Evolutionary conservation across 1,139 yeast species (phyloP), one percentile per base, ranked within the genome.

Genomic region (Magnusiomyces paraingens): DNA sequence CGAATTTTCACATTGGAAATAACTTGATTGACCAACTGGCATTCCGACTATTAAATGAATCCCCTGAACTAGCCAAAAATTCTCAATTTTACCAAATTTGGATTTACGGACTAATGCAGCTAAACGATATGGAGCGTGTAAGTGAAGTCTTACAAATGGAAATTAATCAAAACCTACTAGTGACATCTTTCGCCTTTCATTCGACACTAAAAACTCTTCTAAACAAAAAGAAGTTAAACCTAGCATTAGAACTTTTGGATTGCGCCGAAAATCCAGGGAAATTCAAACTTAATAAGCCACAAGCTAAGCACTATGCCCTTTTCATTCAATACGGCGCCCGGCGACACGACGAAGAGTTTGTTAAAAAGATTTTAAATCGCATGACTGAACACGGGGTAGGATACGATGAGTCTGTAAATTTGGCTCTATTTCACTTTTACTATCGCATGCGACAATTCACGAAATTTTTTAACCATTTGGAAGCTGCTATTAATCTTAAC

Each of bases 301-400:
- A 53, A 21, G 52, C 59, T 14, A 53, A 56, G 2, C 58, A 60
- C 14, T 64, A 65, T 47, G 61, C 66, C 2, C 47, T 61, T 12
- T 61, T 66, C 45, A 55, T 66, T 15, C 62, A 62, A 49, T 55
- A 65, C 47, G 66, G 61, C 3, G 63, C 66, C 1, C 53, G 63
- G 17, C 50, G 60, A 38, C 55, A 58, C 32, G 58, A 59, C 40
- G 57, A 53, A 21, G 55, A 49, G 15, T 47, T 61, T 41, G 60
- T 66, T 11, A 42, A 51, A 2, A 20, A 42, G 14, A 56, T 64
- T 14, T 47, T 65, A 12, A 39, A 50, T 12, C 56, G 64, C 15
- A 63, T 63, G 62, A 51, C 52, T 12, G 47, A 42, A 3, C 44
- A 52, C 17, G 53, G 54, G 5, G 53, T 59, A 8, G 32, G 45